A percentile compares a stretch with the other conserved stretches of the same genome.
Conservation (phyloP, 108 stramenopile species). For the Schizochytrium sp. region DNA sequence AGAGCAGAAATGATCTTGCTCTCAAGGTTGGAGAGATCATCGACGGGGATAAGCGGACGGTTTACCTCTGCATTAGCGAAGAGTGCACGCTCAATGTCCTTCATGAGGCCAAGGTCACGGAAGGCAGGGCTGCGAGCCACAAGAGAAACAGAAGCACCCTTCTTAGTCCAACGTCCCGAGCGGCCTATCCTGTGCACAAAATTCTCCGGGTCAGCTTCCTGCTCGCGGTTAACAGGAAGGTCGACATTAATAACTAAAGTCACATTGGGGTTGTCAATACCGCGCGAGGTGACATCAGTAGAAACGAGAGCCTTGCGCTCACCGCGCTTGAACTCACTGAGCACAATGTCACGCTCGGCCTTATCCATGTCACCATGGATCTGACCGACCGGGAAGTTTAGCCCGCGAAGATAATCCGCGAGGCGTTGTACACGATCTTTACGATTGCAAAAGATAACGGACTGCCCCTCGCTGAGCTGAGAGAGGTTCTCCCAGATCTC, state of each 20-base stretch:
- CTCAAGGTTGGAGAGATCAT: slow-evolving; percentile 8
- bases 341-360: slow-evolving; percentile 50
- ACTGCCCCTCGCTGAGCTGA: slow-evolving; percentile 40
- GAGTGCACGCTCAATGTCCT: slow-evolving; percentile 55
- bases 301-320: slow-evolving; percentile 46
- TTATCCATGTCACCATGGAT: slow-evolving; percentile 64
- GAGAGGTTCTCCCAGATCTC: slow-evolving; percentile 56
- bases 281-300: slow-evolving; percentile 52
- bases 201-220: slow-evolving; percentile 62
- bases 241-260: slow-evolving; percentile 67
- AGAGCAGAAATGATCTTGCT: slow-evolving; percentile 30
- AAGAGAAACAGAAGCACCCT: slow-evolving; percentile 47
- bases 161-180: slow-evolving; percentile 40
- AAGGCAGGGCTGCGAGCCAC: slow-evolving; percentile 37
- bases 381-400: slow-evolving; percentile 35
- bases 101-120: slow-evolving; percentile 21
- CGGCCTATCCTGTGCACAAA: slow-evolving; percentile 66
- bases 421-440: slow-evolving; percentile 22
- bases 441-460: slow-evolving; percentile 64
- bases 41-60: slow-evolving; percentile 46
- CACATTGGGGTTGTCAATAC: slow-evolving; percentile 62
- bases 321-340: slow-evolving; percentile 60
- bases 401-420: slow-evolving; percentile 37
- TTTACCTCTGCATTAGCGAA: slow-evolving; percentile 40
- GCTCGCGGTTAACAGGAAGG: slow-evolving; percentile 63